Evolutionary conservation across 805 yeast genomes (phyloP), one percentile per base, ranked within the genome.

Genomic region (Saccharomycopsis babjevae): DNA sequence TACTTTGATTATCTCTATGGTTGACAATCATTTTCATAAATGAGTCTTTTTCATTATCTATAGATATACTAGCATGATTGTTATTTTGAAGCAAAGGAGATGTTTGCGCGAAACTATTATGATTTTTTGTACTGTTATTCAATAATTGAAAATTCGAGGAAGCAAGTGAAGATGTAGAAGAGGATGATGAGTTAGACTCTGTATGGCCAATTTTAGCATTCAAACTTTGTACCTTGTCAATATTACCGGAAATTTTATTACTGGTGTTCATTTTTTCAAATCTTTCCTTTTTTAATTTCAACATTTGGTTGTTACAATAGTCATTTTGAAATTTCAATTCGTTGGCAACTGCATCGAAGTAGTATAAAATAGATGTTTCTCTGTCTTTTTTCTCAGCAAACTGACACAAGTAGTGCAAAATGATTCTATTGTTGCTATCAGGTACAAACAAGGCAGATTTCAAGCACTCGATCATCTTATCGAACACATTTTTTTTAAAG

Each of bases 1-100:
- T 89, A 4, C 97, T 97, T 63, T 83, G 79, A 25, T 77, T 78
- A 71, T 94, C 98, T 68, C 83, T 89, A 67, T 85, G 91, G 68
- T 89, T 88, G 34, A 87, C 69, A 50, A 87, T 75, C 65, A 84
- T 81, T 57, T 81, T 79, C 52, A 85, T 77, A 57, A 83, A 67
- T 22, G 77, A 74, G 57, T 74, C 74, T 57, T 76, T 60, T 22
- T 61, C 62, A n/a, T 46, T 54, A 15, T 61, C 62, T 20, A 62
- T 56, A 38, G 20, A 39, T 36, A 59, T 18, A 34, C 59, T 50
- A 46, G 13, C 34, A 46, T 46, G 25, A 46, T 46, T 46, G 5
- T n/a, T 46, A 22, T 25, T 46, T 46, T 20, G 52, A 22, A 11
- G 3, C 22, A 75, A 3, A 71, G 74, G 34, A 70, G 66, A 16